These are phyloP conservation scores for Fusarium begoniae DNA, from an alignment of 2,329 filamentous ascomycete genomes.

Conservation along the genomic window DNA sequence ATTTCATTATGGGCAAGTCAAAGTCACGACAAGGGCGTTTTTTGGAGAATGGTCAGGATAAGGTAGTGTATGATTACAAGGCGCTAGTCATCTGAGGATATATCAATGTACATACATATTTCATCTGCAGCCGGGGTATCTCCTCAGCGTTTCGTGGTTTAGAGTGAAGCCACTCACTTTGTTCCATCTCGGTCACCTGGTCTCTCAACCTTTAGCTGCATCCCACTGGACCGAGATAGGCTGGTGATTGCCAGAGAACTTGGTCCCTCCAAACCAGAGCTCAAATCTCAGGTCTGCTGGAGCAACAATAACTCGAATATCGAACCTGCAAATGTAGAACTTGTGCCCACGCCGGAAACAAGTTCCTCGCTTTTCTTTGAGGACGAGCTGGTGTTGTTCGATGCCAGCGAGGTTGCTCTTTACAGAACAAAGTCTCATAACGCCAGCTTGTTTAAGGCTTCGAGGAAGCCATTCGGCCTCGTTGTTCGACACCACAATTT, in stretches of 20 bases:
- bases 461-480: slow-evolving; percentile 49
- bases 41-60: slow-evolving; percentile 21
- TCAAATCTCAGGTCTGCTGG: slow-evolving; percentile 61
- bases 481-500: slow-evolving; percentile 52
- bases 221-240: slow-evolving; percentile 35
- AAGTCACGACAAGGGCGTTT: slow-evolving; percentile 23
- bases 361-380: slow-evolving; percentile 48
- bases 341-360: slow-evolving; percentile 48
- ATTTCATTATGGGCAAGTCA: slow-evolving; percentile 10
- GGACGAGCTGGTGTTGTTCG: slow-evolving; percentile 49
- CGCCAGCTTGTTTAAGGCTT: slow-evolving; percentile 50
- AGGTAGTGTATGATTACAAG: slow-evolving; percentile 11
- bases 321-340: slow-evolving; percentile 54
- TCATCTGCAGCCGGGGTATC: slow-evolving; percentile 4
- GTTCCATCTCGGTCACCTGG: not conserved
- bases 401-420: slow-evolving; percentile 53
- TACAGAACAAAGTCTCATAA: slow-evolving; percentile 50
- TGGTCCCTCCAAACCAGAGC: slow-evolving; percentile 48
- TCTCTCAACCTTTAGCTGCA: not conserved
- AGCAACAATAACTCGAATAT: slow-evolving; percentile 63
- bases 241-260: slow-evolving; percentile 33
- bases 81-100: slow-evolving; percentile 10
- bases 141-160: not conserved
- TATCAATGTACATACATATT: slow-evolving; percentile 22
- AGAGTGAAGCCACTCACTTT: not conserved